Evolutionary conservation across 768 basidiomycete genomes (phyloP).

Genomic region (Daedaleopsis nitida): DNA sequence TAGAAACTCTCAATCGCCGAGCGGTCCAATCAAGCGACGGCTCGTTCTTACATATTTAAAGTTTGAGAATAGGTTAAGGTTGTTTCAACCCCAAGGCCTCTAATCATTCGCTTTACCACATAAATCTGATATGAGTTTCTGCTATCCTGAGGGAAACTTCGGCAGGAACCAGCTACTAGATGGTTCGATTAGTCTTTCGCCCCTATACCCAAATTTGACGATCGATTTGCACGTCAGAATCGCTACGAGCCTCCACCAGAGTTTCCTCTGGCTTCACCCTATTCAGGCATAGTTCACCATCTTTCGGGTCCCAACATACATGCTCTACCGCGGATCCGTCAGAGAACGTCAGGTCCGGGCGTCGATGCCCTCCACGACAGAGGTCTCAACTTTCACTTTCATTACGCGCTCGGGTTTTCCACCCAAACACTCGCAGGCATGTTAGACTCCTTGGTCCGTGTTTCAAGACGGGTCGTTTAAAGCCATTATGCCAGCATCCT

Average conservation of each 20-base stretch:
- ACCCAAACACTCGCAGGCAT: too few species aligned
- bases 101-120: constrained; percentile 87
- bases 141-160: constrained; percentile 84
- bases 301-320: too few species aligned
- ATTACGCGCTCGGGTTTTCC: too few species aligned
- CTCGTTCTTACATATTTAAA: constrained; percentile 64
- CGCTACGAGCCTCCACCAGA: constrained; percentile 94
- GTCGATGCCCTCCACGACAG: too few species aligned
- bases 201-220: constrained; percentile 95
- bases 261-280: constrained; percentile 66
- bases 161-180: constrained; percentile 92
- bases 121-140: constrained; percentile 59
- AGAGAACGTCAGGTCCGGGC: too few species aligned
- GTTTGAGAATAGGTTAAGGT: constrained; percentile 84
- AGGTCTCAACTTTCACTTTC: too few species aligned
- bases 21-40: constrained; percentile 52
- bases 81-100: constrained; percentile 87
- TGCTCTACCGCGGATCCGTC: too few species aligned
- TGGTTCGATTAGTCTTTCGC: constrained; percentile 96
- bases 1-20: constrained; percentile 66
- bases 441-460: too few species aligned
- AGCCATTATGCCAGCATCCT: too few species aligned
- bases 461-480: too few species aligned
- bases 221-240: constrained; percentile 97
- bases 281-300: too few species aligned